Evolutionary conservation across 371 early-diverging fungal genomes (phyloP), one percentile per base, ranked within the genome.

Genomic region (Mortierella sp.): DNA sequence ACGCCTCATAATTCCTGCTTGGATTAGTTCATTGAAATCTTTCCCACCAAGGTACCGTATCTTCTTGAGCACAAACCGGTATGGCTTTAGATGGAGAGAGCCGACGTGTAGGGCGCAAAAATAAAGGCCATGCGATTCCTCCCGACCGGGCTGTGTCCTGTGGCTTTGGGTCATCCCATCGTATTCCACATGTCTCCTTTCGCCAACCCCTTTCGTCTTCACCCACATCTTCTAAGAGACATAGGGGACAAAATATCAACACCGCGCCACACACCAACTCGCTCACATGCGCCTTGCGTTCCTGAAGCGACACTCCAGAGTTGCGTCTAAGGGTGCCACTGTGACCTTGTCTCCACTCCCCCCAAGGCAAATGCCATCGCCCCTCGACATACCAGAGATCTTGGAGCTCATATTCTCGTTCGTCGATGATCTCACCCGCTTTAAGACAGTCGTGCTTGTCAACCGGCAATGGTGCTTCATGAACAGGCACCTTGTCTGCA

Each of bases 21-120:
- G 24, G 26, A 37, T 0, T 73, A 93, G 93, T 95, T 95, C 86
- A 95, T 95, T 79, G 95, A 95, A 74, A 94, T 93, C 59, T 94
- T 95, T 82, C 88, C 91, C 53, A 89, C 90, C 53, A 78, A 82
- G 59, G 93, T 93, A 10, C 90, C 89, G 1, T 92, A 90, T 73
- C 89, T 91, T 71, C 83, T 83, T 34, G 82, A 87, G 48, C 85
- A 91, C 78, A 89, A 90, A 71, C 93, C 93, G 31, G 84, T 84
- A 44, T 93, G 92, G 92, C 88, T 92, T 5, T 73, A n/a, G 13
- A 2, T 10, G 46, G 16, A 11, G 50, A 16, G 46, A 46, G 2
- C 46, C 46, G 6, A 13, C 5, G 43, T 43, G 43, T 43, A 8
- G 9, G 48, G 48, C 48, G 48, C 48, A 10, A 46, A 46, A 46